Evolutionary conservation across 2,329 filamentous ascomycete genomes (phyloP), one percentile per base, ranked within the genome.

Genomic region (Paecilomyces formosus): DNA sequence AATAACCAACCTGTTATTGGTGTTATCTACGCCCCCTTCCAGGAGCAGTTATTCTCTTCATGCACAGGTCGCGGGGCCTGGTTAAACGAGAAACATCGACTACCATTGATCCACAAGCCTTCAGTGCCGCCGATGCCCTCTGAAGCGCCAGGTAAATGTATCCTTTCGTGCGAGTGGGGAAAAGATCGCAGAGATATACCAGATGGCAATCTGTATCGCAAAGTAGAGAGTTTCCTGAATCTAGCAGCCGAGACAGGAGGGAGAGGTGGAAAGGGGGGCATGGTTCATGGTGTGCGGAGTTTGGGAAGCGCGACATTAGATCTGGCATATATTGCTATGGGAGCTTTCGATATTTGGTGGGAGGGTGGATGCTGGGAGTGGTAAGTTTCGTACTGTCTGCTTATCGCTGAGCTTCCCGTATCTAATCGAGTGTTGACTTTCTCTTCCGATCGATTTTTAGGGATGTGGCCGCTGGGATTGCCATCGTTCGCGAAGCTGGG

Each of bases 351-450:
- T 72, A 89, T 91, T 11, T 91, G 88, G 88, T 92, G 88, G 88
- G 88, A 92, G 69, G 88, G 88, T 2, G 88, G 88, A 0, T 90
- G 88, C 66, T 90, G 88, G 88, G 89, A 91, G 72, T 92, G 88
- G 85, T 86, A 65, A 63, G 79, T 71, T n/a, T 39, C 11, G 12
- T 13, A 2, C 50, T 26, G 13, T 28, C n/a, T 24, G 22, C 24
- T 11, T 35, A 35, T 35, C 8, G 13, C 31, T 26, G 12, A 1
- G 13, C 28, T 24, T 31, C 28, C 3, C 24, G 21, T 53, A 57
- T 26, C 31, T 3, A 12, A 49, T 53, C 5, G 9, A 51, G 33
- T 31, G 15, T 12, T 33, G 1, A 26, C 35, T 57, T 53, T 13
- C 31, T 30, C 55, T 15, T 9, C 11, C 30, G 22, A 39, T 12